These are phyloP conservation scores for Acidomyces sp. DNA, from an alignment of 495 filamentous ascomycete genomes.

Conservation along the genomic window DNA sequence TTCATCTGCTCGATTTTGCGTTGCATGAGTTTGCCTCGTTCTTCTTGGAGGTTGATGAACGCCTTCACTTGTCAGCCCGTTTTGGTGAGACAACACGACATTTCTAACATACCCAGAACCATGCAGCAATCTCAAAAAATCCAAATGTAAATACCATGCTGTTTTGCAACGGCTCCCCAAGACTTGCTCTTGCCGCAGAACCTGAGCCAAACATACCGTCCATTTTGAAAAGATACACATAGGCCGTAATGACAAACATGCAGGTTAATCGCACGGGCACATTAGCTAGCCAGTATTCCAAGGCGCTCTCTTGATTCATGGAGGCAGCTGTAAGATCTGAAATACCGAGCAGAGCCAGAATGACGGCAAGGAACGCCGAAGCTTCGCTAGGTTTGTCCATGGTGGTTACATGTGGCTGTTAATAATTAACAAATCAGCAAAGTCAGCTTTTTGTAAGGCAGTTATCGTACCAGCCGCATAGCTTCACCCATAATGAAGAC, in stretches of 20 bases:
- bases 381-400: constrained; percentile 52
- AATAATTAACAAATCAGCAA: constrained; percentile 18
- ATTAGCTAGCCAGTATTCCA: constrained; percentile 57
- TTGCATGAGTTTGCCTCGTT: constrained; percentile 6
- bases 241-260: constrained; percentile 53
- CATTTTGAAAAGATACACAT: constrained; percentile 50
- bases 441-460: constrained; percentile 23
- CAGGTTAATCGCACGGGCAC: constrained; percentile 45
- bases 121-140: constrained; percentile 71
- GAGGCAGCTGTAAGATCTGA: constrained; percentile 61
- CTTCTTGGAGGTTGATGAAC: constrained; percentile 19
- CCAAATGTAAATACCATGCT: constrained; percentile 69
- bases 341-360: constrained; percentile 53
- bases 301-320: constrained; percentile 53
- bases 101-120: constrained; percentile 61
- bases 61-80: constrained; percentile 5
- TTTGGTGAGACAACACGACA: not conserved
- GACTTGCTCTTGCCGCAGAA: constrained; percentile 18
- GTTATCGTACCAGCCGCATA: constrained; percentile 51
- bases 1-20: constrained; percentile 9
- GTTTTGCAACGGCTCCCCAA: constrained; percentile 55
- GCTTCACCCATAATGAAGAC: constrained; percentile 75
- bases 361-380: constrained; percentile 56
- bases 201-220: constrained; percentile 31
- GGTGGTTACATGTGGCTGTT: constrained; percentile 31